Base-by-base conservation (phyloP, 2,329 filamentous ascomycete genomes). In the Exophiala sp. region DNA sequence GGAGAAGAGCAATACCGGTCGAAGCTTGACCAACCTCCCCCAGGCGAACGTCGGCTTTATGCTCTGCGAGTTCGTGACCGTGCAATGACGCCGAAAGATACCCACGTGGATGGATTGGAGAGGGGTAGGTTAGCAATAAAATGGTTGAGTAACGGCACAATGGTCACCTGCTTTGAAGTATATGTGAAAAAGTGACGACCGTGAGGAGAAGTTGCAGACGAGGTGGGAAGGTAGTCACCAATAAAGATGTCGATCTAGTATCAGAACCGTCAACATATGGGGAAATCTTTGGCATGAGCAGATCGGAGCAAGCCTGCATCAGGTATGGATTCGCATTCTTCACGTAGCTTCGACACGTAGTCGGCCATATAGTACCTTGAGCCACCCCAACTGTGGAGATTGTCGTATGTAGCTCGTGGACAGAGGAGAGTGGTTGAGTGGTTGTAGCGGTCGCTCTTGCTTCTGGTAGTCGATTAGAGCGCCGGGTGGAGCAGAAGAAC, bases 221-320 rank as follows among this genome's bases (percentile, higher is more conserved):
- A 24, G 20, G 21, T 43, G 8, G 18, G 11, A 8, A 20, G 29
- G 14, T 21, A n/a, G 21, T 6, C 21, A 24, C 41, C 41, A 43
- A 43, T 43, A n/a, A 29, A n/a, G 14, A n/a, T n/a, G 41, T 43
- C n/a, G 41, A 43, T 43, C 41, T 43, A 43, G 41, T 24, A 43
- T 41, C 21, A 20, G 21, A 24, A 43, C 41, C n/a, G 18, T 29
- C 24, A 8, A 29, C 24, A 29, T 29, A 29, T 29, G 24, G 24
- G 24, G 24, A 29, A 29, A 29, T 29, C 7, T 29, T 8, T 29
- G 24, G 24, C 5, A 29, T 29, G 24, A 29, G 24, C 24, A 29
- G 24, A 29, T 5, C 24, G 24, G 24, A 29, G 24, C 24, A 29
- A 29, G 24, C 24, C 24, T 29, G 24, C 24, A 29, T 29, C 24